A percentile compares a stretch with the other conserved stretches of the same genome.
Conservation (phyloP, 768 basidiomycete species). For the Asterophora parasitica region DNA sequence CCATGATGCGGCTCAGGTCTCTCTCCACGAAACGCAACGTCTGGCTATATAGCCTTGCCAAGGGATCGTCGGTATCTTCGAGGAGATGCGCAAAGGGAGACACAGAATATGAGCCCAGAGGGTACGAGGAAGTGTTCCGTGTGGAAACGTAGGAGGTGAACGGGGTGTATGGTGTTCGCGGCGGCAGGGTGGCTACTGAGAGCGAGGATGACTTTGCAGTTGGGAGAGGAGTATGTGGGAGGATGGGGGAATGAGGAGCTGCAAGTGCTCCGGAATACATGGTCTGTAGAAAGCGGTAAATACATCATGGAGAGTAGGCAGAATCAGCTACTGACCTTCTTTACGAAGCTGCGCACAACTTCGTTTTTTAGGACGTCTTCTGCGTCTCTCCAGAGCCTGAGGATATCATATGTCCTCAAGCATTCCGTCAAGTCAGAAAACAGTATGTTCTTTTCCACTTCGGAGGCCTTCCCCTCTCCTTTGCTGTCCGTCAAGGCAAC, state of each 20-base stretch:
- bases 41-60: constrained; percentile 77
- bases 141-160: constrained; percentile 48
- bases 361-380: constrained; percentile 79
- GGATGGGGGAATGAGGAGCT: constrained; percentile 66
- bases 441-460: constrained; percentile 60
- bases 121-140: constrained; percentile 29
- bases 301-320: background rate
- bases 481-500: constrained; percentile 44
- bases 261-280: constrained; percentile 67
- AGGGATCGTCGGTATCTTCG: constrained; percentile 60
- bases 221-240: constrained; percentile 72
- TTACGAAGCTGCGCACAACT: constrained; percentile 70
- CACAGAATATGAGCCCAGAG: constrained; percentile 19
- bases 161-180: constrained; percentile 47
- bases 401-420: constrained; percentile 69
- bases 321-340: constrained; percentile 49
- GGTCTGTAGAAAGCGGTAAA: constrained; percentile 41
- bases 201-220: constrained; percentile 24
- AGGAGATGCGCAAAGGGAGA: constrained; percentile 46
- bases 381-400: constrained; percentile 82
- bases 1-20: constrained; percentile 71
- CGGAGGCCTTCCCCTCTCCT: constrained; percentile 44
- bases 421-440: constrained; percentile 72
- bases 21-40: constrained; percentile 77
- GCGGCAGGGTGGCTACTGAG: constrained; percentile 25